These are phyloP conservation scores for Obelidium mucronatum DNA, from an alignment of 192 early-diverging fungal species.

Conservation along the genomic window DNA sequence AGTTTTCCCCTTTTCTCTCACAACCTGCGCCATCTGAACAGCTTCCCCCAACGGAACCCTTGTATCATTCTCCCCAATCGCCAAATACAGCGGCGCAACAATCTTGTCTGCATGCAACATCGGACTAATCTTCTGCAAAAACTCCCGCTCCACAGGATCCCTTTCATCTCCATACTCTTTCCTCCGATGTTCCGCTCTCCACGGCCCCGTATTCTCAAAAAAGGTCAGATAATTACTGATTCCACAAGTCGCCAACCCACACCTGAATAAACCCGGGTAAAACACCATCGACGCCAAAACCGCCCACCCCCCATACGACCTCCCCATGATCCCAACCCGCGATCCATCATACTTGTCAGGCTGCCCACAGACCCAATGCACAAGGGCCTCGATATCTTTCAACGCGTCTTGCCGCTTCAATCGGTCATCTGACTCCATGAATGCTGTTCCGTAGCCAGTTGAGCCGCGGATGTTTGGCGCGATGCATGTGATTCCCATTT, in stretches of 20 bases:
- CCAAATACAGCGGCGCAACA: constrained; percentile 16
- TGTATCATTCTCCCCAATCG: constrained; percentile 31
- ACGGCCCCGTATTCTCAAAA: constrained; percentile 13
- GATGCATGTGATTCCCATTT: constrained; percentile 15
- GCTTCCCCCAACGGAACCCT: constrained; percentile 25
- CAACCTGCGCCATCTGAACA: constrained; percentile 18
- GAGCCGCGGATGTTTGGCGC: constrained; percentile 22
- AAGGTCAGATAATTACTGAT: constrained; percentile 32
- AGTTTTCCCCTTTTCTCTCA: background rate
- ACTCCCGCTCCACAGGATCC: constrained; percentile 24
- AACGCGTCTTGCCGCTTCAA: constrained; percentile 19
- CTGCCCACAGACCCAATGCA: constrained; percentile 8
- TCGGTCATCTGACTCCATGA: constrained; percentile 28
- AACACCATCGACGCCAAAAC: constrained; percentile 8
- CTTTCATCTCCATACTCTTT: constrained; percentile 33
- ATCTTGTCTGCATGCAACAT: constrained; percentile 23
- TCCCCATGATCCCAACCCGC: constrained; percentile 22
- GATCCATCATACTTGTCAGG: constrained; percentile 9
- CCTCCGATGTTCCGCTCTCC: constrained; percentile 20
- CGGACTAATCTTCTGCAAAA: constrained; percentile 20
- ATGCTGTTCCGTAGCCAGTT: constrained; percentile 6
- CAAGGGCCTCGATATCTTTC: constrained; percentile 25
- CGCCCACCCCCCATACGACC: constrained; percentile 32
- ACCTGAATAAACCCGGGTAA: constrained; percentile 18
- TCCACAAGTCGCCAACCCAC: constrained; percentile 31